Percentiles rank a stretch among this genome's conserved stretches.
Conservation (phyloP, 2,329 filamentous ascomycete genomes). For the Penicillium expansum region DNA sequence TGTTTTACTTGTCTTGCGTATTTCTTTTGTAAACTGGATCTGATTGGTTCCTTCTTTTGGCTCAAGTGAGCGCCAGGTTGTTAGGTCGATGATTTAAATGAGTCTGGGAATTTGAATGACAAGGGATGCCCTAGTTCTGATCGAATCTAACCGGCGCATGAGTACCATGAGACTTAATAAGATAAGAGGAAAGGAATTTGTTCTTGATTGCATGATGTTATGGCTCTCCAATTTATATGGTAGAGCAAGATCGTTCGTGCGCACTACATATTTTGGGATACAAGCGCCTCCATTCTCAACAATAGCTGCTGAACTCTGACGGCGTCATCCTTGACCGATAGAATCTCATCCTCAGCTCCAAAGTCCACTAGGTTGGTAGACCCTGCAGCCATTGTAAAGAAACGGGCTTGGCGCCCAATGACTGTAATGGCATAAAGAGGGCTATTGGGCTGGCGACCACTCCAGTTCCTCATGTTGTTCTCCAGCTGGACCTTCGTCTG, state of each 20-base stretch:
- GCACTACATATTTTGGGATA: neutral
- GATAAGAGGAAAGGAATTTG: neutral
- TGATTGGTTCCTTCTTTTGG: conserved; percentile 9
- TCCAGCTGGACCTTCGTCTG: too few relatives aligned
- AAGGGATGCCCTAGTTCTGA: neutral
- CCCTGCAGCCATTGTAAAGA: too few relatives aligned
- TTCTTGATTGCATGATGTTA: neutral
- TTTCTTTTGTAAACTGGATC: conserved; percentile 10
- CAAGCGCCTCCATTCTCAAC: too few relatives aligned
- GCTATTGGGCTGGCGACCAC: too few relatives aligned
- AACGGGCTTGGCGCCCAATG: too few relatives aligned
- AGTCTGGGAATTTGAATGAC: neutral
- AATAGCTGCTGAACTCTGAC: too few relatives aligned
- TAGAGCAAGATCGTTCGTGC: neutral
- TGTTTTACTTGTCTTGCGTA: neutral
- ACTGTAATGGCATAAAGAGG: too few relatives aligned
- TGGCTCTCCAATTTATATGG: neutral
- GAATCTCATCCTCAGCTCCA: too few relatives aligned
- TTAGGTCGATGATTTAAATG: conserved; percentile 14
- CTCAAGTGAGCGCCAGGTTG: conserved; percentile 17
- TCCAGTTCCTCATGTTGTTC: too few relatives aligned
- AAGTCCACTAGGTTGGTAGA: too few relatives aligned
- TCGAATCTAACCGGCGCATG: neutral
- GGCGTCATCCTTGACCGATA: too few relatives aligned
- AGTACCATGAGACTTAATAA: neutral